phyloP scores from a whole-genome alignment of 140 eudicot genomes.

The Oenanthe javanica region DNA sequence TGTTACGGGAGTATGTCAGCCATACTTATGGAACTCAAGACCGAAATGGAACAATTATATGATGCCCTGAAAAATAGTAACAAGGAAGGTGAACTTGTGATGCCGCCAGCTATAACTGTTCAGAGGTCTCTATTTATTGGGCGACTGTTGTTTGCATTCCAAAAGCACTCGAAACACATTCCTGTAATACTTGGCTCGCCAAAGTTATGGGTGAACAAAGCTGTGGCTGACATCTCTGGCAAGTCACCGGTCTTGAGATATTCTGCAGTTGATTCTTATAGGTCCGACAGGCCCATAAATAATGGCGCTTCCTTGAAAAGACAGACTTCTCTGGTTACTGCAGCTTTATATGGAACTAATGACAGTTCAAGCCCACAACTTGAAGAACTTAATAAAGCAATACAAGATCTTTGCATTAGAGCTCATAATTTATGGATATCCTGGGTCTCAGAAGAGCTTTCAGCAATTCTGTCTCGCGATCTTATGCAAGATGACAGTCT shows the following conservation, averaged over 20 bases:
- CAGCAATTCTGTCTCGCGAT: slow-evolving; percentile 37
- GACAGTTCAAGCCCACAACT: slow-evolving; percentile 77
- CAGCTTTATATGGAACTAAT: slow-evolving; percentile 73
- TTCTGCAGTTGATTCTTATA: slow-evolving; percentile 32
- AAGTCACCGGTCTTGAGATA: slow-evolving; percentile 36
- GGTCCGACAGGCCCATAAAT: slow-evolving; percentile 45
- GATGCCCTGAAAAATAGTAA: slow-evolving; percentile 33
- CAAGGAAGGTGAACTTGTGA: slow-evolving; percentile 22
- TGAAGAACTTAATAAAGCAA: slow-evolving; percentile 52
- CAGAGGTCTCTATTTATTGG: slow-evolving; percentile 86
- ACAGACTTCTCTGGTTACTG: slow-evolving; percentile 55
- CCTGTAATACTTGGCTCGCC: slow-evolving; percentile 92
- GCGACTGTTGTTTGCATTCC: slow-evolving; percentile 84
- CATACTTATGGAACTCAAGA: slow-evolving; percentile 54
- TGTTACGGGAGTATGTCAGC: slow-evolving; percentile 65
- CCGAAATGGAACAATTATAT: slow-evolving; percentile 57
- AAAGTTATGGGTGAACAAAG: slow-evolving; percentile 63
- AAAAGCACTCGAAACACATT: slow-evolving; percentile 74
- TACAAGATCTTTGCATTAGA: slow-evolving; percentile 68
- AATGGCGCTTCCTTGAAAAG: slow-evolving; percentile 47
- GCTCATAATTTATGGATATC: slow-evolving; percentile 91
- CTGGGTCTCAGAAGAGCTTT: slow-evolving; percentile 83
- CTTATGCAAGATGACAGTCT: slow-evolving; percentile 72
- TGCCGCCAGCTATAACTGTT: slow-evolving; percentile 54
- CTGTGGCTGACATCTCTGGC: slow-evolving; percentile 29